Evolutionary conservation across 2,329 filamentous ascomycete genomes (phyloP).

Genomic region (Daldinia sp.): DNA sequence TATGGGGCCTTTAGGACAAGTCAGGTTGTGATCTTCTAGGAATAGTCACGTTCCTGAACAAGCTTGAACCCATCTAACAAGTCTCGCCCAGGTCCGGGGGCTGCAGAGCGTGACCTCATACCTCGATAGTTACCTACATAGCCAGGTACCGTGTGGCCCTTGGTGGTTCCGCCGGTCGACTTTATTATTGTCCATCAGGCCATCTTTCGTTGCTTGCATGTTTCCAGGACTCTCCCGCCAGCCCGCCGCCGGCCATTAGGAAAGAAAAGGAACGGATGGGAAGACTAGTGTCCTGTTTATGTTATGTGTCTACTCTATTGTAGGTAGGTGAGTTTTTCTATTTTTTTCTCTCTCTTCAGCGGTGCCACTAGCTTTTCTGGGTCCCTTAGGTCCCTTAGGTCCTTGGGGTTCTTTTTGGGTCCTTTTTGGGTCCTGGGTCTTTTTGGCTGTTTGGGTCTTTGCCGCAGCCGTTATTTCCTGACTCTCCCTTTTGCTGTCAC

Average conservation of each 20-base stretch:
- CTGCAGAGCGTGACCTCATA: slow-evolving; percentile 35
- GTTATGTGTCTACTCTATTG: too few species aligned
- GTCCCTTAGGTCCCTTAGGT: neutral
- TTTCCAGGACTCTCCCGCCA: slow-evolving; percentile 30
- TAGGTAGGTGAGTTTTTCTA: slow-evolving; percentile 33
- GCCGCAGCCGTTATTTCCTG: slow-evolving; percentile 25
- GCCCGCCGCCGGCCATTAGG: slow-evolving; percentile 3
- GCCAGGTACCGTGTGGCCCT: slow-evolving; percentile 23
- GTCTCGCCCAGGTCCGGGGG: slow-evolving; percentile 30
- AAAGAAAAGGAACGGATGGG: slow-evolving; percentile 10
- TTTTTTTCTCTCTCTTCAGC: slow-evolving; percentile 30
- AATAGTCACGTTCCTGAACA: slow-evolving; percentile 37
- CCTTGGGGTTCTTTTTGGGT: neutral
- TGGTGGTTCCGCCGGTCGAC: slow-evolving; percentile 23
- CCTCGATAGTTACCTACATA: slow-evolving; percentile 33
- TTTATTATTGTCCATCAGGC: slow-evolving; percentile 37
- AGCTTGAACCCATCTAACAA: neutral
- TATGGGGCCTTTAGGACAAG: slow-evolving; percentile 30
- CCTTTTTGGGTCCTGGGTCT: neutral
- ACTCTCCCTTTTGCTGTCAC: slow-evolving; percentile 34
- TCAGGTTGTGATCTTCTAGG: slow-evolving; percentile 30
- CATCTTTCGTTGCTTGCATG: slow-evolving; percentile 29
- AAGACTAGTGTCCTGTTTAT: slow-evolving; percentile 34
- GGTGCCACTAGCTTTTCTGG: slow-evolving; percentile 35
- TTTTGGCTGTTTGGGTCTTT: slow-evolving; percentile 31